phyloP scores from a whole-genome alignment of 345 rosid species.

The Kandelia obovata region DNA sequence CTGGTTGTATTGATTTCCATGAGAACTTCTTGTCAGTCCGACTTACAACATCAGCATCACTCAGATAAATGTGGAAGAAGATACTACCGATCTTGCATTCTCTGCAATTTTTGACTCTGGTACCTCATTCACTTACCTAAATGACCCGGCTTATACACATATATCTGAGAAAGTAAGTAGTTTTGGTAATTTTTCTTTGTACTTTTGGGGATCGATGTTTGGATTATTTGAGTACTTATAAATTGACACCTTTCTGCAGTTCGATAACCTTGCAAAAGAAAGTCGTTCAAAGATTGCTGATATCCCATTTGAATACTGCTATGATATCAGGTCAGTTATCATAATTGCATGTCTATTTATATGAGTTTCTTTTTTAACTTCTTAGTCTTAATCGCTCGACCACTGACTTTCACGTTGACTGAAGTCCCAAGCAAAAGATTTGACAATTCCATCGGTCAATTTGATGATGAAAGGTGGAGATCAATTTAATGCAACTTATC shows the following conservation, averaged over 20 bases:
- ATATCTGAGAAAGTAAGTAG: slow-evolving; percentile 61
- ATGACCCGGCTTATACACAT: slow-evolving; percentile 62
- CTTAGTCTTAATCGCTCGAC: too few relatives aligned
- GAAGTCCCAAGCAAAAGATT: slow-evolving; percentile 13
- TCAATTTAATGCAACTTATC: slow-evolving; percentile 45
- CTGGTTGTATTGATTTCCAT: slow-evolving; percentile 13
- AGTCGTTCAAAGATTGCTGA: slow-evolving; percentile 33
- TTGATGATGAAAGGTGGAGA: slow-evolving; percentile 81
- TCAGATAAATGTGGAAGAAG: slow-evolving; percentile 57
- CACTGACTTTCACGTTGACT: not conserved
- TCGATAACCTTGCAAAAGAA: slow-evolving; percentile 50
- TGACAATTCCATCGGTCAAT: slow-evolving; percentile 38
- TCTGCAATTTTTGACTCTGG: slow-evolving; percentile 88
- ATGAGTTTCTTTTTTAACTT: not conserved
- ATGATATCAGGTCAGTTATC: slow-evolving; percentile 51
- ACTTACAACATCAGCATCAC: slow-evolving; percentile 74
- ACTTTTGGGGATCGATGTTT: not conserved
- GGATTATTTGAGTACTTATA: slow-evolving; percentile 1
- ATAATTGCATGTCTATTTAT: too few relatives aligned
- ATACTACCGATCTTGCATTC: slow-evolving; percentile 46
- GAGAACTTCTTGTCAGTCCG: slow-evolving; percentile 46
- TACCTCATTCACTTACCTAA: slow-evolving; percentile 87
- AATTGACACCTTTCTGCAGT: slow-evolving; percentile 44
- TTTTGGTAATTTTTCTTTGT: slow-evolving; percentile 11
- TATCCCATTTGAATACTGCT: slow-evolving; percentile 84